A percentile compares a stretch with the other conserved stretches of the same genome.
Evolutionary conservation across 1,284 basidiomycete species (phyloP).

Genomic region (Marasmius sp.): DNA sequence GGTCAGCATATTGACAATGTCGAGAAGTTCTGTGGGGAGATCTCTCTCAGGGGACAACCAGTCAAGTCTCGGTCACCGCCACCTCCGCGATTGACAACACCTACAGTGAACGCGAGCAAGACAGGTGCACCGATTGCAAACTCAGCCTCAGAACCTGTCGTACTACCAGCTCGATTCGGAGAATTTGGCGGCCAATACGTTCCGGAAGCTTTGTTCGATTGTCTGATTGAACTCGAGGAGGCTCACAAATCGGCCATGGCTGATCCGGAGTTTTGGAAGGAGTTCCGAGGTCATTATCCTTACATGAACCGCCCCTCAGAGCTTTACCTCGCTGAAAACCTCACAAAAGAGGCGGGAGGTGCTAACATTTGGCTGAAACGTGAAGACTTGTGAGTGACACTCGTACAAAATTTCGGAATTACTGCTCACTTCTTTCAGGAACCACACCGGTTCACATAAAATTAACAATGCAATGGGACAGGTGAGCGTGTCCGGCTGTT

Average conservation of each 20-base stretch:
- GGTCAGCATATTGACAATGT: constrained; percentile 61
- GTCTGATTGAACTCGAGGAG: constrained; percentile 87
- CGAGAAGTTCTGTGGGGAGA: constrained; percentile 72
- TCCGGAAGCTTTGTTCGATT: constrained; percentile 92
- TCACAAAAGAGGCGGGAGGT: constrained; percentile 78
- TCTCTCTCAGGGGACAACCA: constrained; percentile 61
- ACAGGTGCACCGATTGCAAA: constrained; percentile 25
- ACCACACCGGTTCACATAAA: constrained; percentile 97
- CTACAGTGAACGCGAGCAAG: constrained; percentile 24
- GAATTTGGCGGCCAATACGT: constrained; percentile 98
- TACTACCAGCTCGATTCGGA: constrained; percentile 86
- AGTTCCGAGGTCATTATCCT: constrained; percentile 86
- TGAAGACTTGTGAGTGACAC: constrained; percentile 80
- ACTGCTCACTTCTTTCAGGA: constrained; percentile 43
- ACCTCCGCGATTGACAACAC: constrained; percentile 27
- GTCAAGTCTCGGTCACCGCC: constrained; percentile 29
- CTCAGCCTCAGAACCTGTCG: constrained; percentile 35
- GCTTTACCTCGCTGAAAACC: constrained; percentile 73
- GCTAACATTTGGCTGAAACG: constrained; percentile 98
- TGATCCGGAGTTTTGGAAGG: constrained; percentile 93
- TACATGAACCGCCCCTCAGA: constrained; percentile 86
- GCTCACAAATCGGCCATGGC: constrained; percentile 86
- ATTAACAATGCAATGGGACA: constrained; percentile 96
- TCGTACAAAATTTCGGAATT: not conserved
- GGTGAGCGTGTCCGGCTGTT: constrained; percentile 36